Evolutionary conservation across 73 alveolate genomes (phyloP).

Genomic region (Tetrahymena malaccensis): DNA sequence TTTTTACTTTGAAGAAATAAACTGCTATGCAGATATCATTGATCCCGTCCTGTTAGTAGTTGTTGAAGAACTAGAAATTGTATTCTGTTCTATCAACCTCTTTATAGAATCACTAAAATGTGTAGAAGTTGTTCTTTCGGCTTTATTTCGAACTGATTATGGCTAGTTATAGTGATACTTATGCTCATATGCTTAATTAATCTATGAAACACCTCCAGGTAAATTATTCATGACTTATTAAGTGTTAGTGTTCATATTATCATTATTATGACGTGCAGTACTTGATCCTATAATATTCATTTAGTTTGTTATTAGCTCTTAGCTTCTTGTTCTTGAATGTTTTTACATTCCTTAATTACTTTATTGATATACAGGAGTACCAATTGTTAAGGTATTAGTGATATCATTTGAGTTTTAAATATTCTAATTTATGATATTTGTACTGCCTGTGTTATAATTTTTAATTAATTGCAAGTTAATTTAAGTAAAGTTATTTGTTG

Average conservation of each 20-base stretch:
- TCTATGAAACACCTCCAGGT: neutral
- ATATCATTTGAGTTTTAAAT: neutral
- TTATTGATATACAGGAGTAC: neutral
- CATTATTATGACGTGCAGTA: neutral
- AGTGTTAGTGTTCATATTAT: neutral
- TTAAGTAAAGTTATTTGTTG: neutral
- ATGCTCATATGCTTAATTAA: neutral
- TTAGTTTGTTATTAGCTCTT: neutral
- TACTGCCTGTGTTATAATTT: neutral
- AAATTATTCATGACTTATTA: neutral
- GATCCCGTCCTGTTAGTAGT: neutral
- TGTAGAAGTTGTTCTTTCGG: neutral
- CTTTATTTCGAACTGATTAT: neutral
- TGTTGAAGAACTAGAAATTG: neutral
- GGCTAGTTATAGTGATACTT: neutral
- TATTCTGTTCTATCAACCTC: neutral
- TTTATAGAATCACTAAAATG: neutral
- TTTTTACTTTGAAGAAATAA: neutral
- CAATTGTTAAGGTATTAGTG: neutral
- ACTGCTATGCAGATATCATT: neutral
- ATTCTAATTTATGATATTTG: neutral
- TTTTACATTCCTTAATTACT: neutral
- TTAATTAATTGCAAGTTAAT: neutral
- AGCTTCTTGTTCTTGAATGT: neutral
- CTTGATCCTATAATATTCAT: neutral